Base-by-base conservation (phyloP, 1,284 basidiomycete genomes). In the Apiotrichum gamsii region DNA sequence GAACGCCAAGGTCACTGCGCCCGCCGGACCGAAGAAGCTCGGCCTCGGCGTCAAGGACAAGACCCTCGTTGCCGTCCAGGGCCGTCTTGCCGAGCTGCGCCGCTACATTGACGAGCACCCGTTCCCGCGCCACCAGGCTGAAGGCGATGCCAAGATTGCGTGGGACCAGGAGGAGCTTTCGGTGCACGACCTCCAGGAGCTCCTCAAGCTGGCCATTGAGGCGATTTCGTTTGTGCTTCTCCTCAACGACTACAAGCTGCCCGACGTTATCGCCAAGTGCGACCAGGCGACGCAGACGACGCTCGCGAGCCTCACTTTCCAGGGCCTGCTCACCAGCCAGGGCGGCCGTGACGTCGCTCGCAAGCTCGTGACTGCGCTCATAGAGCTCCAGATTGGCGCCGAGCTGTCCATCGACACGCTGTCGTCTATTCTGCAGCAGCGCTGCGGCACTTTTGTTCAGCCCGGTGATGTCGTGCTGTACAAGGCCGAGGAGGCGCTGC, bases 401-500 rank as follows among this genome's bases (percentile, higher is more conserved):
- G 90, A 96, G 67, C 86, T 91, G 41, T 90, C 88, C 61, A 86
- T 96, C 54, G 95, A 99, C 70, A 89, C 89, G 3, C 87, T 99
- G 61, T 94, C 90, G 61, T 89, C 96, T 60, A 83, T 90, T 44
- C 75, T 98, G 28, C 94, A 98, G 67, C 84, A 87, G 64, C 80
- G 90, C 63, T 99, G 95, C 63, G 93, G 91, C 1, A 89, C 89
- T 16, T 98, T 98, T 78, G 97, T 93, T 72, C 93, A 90, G 61
- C 86, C 94, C 0, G 95, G 96, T 64, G 95, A 99, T 73, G 95
- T 98, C 35, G 87, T 96, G 76, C 75, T 96, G 40, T 97, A 98
- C 78, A 98, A 98, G 77, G 94, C 94, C 1, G 86, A 90, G 65
- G 95, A 99, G 72, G 89, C 85, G 58, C 80, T 96, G 36, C 85